Conservation (phyloP, 768 basidiomycete genomes). For the Boletus vermiculosoides region DNA sequence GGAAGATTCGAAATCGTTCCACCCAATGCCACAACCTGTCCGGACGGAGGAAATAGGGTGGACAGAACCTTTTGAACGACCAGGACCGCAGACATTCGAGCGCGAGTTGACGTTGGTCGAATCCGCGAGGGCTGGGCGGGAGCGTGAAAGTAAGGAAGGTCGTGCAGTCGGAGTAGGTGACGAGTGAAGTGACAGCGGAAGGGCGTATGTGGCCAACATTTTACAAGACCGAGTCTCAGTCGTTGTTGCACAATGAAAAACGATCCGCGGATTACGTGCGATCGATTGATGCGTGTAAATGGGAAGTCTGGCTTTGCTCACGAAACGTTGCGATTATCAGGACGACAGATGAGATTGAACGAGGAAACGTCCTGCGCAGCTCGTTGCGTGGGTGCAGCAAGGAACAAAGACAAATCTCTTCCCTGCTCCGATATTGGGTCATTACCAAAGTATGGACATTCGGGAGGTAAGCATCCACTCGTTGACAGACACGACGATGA, state of each 20-base stretch:
- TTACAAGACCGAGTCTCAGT: conserved; percentile 2
- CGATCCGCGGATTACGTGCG: conserved; percentile 3
- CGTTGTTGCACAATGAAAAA: conserved; percentile 11
- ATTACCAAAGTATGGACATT: not conserved
- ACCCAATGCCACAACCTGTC: conserved; percentile 5
- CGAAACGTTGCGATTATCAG: conserved; percentile 26
- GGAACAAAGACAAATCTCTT: conserved; percentile 2
- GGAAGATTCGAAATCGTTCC: conserved; percentile 6
- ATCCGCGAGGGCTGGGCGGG: conserved; percentile 25
- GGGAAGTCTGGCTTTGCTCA: conserved; percentile 3
- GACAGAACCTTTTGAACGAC: conserved; percentile 7
- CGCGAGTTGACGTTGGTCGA: conserved; percentile 25
- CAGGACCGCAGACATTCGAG: conserved; percentile 2
- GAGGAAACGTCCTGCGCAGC: conserved; percentile 30
- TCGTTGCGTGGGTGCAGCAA: conserved; percentile 18
- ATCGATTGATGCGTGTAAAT: conserved; percentile 12
- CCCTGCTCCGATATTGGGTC: not conserved
- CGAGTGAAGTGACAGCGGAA: conserved; percentile 1
- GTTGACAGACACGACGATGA: not conserved
- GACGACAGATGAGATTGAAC: conserved; percentile 21
- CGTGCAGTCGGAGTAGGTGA: not conserved
- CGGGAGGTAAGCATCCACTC: conserved; percentile 2
- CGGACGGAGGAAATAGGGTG: conserved; percentile 23
- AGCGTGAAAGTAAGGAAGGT: not conserved
- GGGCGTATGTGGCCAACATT: conserved; percentile 21